Percentiles rank a stretch among this genome's conserved stretches.
Conservation (phyloP, 805 yeast genomes). For the Starmerella sp. region DNA sequence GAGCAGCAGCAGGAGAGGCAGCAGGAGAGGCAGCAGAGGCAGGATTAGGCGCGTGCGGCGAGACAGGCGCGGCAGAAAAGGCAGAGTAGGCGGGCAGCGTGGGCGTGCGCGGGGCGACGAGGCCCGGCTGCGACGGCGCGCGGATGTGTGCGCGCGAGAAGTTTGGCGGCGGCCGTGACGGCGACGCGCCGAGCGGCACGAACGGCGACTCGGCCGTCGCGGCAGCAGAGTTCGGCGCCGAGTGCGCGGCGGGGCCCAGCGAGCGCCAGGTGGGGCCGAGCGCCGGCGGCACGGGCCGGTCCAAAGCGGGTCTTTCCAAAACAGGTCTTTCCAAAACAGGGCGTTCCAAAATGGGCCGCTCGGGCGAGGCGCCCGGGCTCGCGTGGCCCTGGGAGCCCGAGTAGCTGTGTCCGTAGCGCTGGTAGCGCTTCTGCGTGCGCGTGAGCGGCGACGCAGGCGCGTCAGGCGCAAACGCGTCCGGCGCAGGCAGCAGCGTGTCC, state of each 20-base stretch:
- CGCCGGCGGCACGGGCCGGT: neutral
- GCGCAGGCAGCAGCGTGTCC: neutral
- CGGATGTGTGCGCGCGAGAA: neutral
- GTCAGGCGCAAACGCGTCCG: neutral
- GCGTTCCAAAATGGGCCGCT: neutral
- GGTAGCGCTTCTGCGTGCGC: constrained; percentile 7
- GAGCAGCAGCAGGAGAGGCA: neutral
- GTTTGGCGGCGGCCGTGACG: neutral
- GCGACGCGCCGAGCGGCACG: too few species aligned
- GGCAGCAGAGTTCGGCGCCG: neutral
- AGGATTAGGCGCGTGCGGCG: neutral
- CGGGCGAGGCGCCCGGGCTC: neutral
- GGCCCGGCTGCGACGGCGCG: neutral
- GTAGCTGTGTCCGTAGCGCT: constrained; percentile 12
- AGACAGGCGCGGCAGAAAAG: neutral
- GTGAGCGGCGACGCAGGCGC: neutral
- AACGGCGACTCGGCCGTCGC: neutral
- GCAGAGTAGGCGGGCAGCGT: neutral
- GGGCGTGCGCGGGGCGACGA: neutral
- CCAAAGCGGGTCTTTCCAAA: too few species aligned
- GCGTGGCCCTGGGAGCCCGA: neutral
- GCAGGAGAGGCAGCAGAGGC: too few species aligned
- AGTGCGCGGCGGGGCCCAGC: neutral
- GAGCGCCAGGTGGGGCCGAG: neutral
- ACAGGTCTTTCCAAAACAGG: too few species aligned